phyloP scores from a whole-genome alignment of 164 flowering plant genomes.

The Amborella trichopoda region DNA sequence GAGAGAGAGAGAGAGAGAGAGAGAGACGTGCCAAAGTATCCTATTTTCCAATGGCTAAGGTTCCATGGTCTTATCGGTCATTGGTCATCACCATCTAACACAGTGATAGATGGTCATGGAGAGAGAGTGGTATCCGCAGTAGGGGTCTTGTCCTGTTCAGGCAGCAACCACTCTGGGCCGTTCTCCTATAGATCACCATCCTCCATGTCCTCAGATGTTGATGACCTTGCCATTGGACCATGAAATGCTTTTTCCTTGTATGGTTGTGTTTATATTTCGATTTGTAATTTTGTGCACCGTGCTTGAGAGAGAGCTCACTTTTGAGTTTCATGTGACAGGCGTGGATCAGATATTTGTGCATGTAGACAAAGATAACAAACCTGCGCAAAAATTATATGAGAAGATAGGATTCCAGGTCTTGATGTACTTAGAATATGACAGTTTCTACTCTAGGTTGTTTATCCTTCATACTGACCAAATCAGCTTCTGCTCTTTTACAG shows the following conservation, averaged over 20 bases:
- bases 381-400: conserved; percentile 44
- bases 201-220: not conserved
- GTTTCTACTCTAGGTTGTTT: not conserved
- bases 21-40: not conserved
- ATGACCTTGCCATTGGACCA: too few species aligned
- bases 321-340: conserved; percentile 22
- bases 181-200: not conserved
- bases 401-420: conserved; percentile 71
- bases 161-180: not conserved
- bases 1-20: not conserved
- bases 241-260: too few species aligned
- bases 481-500: conserved; percentile 16
- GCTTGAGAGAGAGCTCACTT: not conserved
- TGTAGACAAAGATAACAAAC: conserved; percentile 35
- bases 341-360: conserved; percentile 46
- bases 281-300: not conserved
- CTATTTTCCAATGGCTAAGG: not conserved
- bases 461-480: conserved; percentile 3
- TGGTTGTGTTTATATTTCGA: too few species aligned
- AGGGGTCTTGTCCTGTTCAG: too few species aligned
- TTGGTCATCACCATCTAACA: not conserved
- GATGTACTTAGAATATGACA: not conserved
- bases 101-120: not conserved
- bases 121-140: too few species aligned
- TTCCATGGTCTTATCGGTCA: not conserved